These are phyloP conservation scores for Camellia oleifera DNA, from an alignment of 179 eudicot species.

Conservation along the genomic window DNA sequence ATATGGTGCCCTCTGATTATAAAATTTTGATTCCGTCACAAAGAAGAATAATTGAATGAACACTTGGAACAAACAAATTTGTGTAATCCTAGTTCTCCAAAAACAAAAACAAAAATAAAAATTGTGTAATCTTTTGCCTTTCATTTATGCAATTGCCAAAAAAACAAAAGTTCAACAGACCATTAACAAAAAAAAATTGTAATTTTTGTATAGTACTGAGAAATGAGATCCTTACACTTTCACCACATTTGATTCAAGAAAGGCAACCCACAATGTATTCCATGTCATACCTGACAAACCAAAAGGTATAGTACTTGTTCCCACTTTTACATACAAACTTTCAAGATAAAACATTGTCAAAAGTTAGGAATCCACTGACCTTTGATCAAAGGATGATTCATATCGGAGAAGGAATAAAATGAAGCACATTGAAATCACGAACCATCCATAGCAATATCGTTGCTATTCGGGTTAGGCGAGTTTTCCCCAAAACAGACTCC, in stretches of 20 bases:
- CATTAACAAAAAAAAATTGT: neutral
- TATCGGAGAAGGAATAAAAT: neutral
- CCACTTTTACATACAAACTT: slow-evolving; percentile 22
- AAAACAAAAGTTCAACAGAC: neutral
- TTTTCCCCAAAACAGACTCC: slow-evolving; percentile 13
- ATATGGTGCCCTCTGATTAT: no score
- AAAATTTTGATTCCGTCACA: no score
- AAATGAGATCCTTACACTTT: slow-evolving; percentile 12
- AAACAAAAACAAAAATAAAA: neutral
- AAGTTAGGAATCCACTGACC: slow-evolving; percentile 5
- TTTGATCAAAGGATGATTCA: neutral
- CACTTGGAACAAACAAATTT: no score
- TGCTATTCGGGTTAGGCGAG: slow-evolving; percentile 36
- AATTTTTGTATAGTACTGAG: neutral
- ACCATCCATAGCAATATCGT: slow-evolving; percentile 68
- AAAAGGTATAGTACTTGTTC: neutral
- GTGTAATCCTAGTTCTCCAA: no score
- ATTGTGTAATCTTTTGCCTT: neutral
- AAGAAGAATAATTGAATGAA: no score
- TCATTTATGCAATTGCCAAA: neutral
- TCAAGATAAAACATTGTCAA: slow-evolving; percentile 1
- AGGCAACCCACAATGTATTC: slow-evolving; percentile 6
- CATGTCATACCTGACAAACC: slow-evolving; percentile 17
- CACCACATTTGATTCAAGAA: slow-evolving; percentile 1
- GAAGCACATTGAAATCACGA: slow-evolving; percentile 32